phyloP scores from a whole-genome alignment of 768 basidiomycete species.

The Lactarius deliciosus region DNA sequence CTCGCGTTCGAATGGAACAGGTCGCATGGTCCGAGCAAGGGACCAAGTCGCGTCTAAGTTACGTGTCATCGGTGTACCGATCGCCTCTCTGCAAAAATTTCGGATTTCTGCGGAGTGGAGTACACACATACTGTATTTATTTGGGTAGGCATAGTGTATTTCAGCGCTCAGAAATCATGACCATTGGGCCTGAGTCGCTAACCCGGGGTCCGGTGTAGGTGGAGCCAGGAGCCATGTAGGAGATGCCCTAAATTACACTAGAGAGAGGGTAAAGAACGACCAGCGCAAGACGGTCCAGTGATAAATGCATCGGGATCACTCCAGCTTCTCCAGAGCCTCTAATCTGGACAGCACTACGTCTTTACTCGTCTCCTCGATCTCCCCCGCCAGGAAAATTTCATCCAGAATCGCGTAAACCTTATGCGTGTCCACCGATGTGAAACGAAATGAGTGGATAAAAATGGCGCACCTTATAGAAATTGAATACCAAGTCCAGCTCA shows the following conservation, averaged over 20 bases:
- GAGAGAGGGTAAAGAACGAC: not conserved
- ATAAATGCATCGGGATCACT: slow-evolving; percentile 45
- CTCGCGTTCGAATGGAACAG: not conserved
- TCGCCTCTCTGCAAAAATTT: not conserved
- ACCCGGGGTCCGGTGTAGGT: not conserved
- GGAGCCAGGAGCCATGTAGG: no score
- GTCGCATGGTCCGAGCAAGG: not conserved
- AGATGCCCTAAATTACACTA: not conserved
- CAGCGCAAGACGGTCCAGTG: not conserved
- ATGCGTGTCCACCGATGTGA: not conserved
- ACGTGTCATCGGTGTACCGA: not conserved
- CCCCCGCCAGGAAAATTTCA: slow-evolving; percentile 97
- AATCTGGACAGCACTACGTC: slow-evolving; percentile 89
- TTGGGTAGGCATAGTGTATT: not conserved
- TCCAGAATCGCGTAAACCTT: slow-evolving; percentile 98
- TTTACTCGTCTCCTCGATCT: slow-evolving; percentile 98
- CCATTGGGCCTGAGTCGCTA: not conserved
- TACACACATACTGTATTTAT: not conserved
- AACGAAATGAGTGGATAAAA: not conserved
- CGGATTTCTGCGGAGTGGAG: not conserved
- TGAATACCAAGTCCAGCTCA: slow-evolving; percentile 96
- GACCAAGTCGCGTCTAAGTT: not conserved
- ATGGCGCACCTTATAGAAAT: slow-evolving; percentile 85
- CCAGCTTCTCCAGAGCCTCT: slow-evolving; percentile 91
- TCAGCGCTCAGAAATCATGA: not conserved